Conservation (phyloP, 148 eudicot genomes). For the Spergularia marina region DNA sequence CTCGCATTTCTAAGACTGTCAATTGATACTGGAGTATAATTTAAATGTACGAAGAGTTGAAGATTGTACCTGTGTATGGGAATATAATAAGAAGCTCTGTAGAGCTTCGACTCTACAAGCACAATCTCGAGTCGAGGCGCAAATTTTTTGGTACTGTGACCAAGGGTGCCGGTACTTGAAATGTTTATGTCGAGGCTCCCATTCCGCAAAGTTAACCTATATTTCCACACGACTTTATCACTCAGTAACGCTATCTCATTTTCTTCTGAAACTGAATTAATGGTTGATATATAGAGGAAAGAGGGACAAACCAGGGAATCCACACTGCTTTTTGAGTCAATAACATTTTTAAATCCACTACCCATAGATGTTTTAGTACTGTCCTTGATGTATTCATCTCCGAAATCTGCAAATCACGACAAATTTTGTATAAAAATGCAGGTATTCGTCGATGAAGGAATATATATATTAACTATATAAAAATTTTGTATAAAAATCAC, state of each 20-base stretch:
- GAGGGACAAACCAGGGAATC: slow-evolving; percentile 48
- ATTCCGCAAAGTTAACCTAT: slow-evolving; percentile 36
- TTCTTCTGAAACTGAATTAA: too few species aligned
- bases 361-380: slow-evolving; percentile 18
- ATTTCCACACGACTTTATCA: neutral
- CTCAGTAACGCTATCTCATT: too few species aligned
- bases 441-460: too few species aligned
- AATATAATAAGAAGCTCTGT: slow-evolving; percentile 20
- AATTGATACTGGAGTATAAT: too few species aligned
- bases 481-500: too few species aligned
- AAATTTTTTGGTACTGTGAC: slow-evolving; percentile 36
- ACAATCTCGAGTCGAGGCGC: slow-evolving; percentile 23
- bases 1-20: too few species aligned
- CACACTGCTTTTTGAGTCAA: slow-evolving; percentile 45
- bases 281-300: too few species aligned
- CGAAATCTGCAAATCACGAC: slow-evolving; percentile 42
- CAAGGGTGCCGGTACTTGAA: slow-evolving; percentile 39
- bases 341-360: slow-evolving; percentile 38
- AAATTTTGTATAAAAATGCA: too few species aligned
- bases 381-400: slow-evolving; percentile 44
- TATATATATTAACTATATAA: too few species aligned
- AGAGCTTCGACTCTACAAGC: slow-evolving; percentile 30
- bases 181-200: slow-evolving; percentile 35
- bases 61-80: slow-evolving; percentile 30
- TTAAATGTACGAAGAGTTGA: too few species aligned